Base-by-base conservation (phyloP, 202 grass and related monocot species). In the Schoenoplectus tabernaemontani region DNA sequence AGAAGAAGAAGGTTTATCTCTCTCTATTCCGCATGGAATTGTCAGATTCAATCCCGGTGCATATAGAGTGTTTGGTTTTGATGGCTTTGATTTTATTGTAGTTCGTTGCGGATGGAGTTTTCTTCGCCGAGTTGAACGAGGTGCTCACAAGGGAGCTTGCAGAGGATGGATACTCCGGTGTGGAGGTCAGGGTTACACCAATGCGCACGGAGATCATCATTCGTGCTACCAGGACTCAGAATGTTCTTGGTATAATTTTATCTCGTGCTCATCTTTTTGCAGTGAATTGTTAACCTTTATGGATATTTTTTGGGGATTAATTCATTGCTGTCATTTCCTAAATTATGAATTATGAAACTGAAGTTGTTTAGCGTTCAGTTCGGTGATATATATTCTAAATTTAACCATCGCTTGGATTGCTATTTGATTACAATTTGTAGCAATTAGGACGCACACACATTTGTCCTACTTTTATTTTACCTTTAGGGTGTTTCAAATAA, bases 1-100 rank as follows among this genome's bases (percentile, higher is more conserved):
- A 98, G 89, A 98, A 98, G 91, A 92, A 91, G 85, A 98, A 98
- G 95, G 91, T 86, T 83, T n/a, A n/a, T n/a, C n/a, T n/a, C n/a
- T n/a, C 2, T 46, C 22, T 1, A 28, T 30, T 0, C 16, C 60
- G 4, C 11, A 53, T 30, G 5, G 5, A 17, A 65, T 57, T n/a
- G 22, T 7, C 28, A 19, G 7, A 51, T 12, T 68, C 9, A 26
- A 83, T 48, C 47, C 57, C 4, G 4, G 10, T 46, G 37, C 1
- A 9, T 5, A 24, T n/a, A n/a, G 24, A 13, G 1, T 16, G 19
- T 53, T 61, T 7, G 41, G n/a, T 7, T n/a, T n/a, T n/a, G n/a
- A n/a, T n/a, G 62, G 19, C 13, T n/a, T 44, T 62, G 26, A 2
- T 61, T 16, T 17, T 2, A 4, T 2, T 56, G 33, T 15, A 93